A percentile compares a stretch with the other conserved stretches of the same genome.
These are phyloP conservation scores for Oryza coarctata DNA, from an alignment of 176 grass and related monocot species.

Conservation along the genomic window DNA sequence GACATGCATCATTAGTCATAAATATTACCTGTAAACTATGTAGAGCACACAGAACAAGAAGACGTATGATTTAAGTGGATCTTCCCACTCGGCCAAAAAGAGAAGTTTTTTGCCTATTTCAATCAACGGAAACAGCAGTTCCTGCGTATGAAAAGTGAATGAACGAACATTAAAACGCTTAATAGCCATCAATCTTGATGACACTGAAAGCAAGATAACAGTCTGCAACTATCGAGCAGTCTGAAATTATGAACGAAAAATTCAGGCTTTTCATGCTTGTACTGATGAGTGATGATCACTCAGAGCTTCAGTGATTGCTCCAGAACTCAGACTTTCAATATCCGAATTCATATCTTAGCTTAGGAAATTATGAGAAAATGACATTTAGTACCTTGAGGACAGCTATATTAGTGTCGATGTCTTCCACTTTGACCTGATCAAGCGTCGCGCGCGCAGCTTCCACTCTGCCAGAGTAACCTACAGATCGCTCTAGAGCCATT, in stretches of 20 bases:
- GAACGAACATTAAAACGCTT: not conserved
- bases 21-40: slow-evolving; percentile 62
- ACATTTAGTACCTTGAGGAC: slow-evolving; percentile 58
- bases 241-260: not conserved
- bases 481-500: slow-evolving; percentile 65
- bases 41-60: slow-evolving; percentile 75
- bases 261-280: not conserved
- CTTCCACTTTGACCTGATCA: slow-evolving; percentile 81
- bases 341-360: not conserved
- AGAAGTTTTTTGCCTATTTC: slow-evolving; percentile 67
- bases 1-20: too few species aligned
- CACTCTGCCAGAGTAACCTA: slow-evolving; percentile 62
- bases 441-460: slow-evolving; percentile 72
- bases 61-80: slow-evolving; percentile 74
- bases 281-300: too few species aligned
- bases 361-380: not conserved
- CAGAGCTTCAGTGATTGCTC: not conserved
- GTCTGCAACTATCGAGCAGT: too few species aligned
- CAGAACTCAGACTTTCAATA: not conserved
- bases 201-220: not conserved
- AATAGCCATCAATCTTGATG: not conserved
- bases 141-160: slow-evolving; percentile 48
- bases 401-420: slow-evolving; percentile 86
- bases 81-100: slow-evolving; percentile 77
- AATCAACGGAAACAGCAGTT: slow-evolving; percentile 83